Evolutionary conservation across 805 yeast species (phyloP).

Genomic region (Wickerhamiella australiensis): DNA sequence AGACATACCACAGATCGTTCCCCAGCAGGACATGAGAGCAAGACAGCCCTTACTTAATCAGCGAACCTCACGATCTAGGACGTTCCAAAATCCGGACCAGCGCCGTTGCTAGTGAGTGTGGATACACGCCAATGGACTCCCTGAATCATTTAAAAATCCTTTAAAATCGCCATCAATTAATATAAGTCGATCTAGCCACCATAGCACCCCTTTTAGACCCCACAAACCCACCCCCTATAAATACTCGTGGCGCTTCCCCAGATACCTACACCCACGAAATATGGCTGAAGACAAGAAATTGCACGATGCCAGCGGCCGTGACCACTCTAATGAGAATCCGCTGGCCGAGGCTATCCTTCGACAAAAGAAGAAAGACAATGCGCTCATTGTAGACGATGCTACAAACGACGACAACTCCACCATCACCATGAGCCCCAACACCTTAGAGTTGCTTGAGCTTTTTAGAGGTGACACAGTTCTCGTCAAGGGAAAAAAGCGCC

Average conservation of each 20-base stretch:
- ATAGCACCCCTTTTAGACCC: background rate
- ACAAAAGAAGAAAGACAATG: slow-evolving; percentile 88
- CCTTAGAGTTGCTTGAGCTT: slow-evolving; percentile 87
- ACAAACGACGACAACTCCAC: slow-evolving; percentile 91
- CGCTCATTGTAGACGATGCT: slow-evolving; percentile 92
- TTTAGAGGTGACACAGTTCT: slow-evolving; percentile 97
- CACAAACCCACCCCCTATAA: background rate
- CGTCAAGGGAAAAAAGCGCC: slow-evolving; percentile 96
- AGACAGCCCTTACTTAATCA: too few species aligned
- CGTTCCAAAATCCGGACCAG: background rate
- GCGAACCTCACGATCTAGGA: background rate
- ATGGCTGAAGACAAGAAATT: slow-evolving; percentile 11
- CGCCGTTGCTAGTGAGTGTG: background rate
- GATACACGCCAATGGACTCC: too few species aligned
- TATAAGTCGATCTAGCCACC: background rate
- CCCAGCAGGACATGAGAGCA: too few species aligned
- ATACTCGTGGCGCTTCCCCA: background rate
- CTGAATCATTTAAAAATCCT: too few species aligned
- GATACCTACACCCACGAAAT: background rate
- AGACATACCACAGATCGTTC: too few species aligned
- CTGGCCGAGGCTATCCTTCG: slow-evolving; percentile 97
- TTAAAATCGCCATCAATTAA: background rate
- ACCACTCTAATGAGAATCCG: slow-evolving; percentile 36
- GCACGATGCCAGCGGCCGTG: slow-evolving; percentile 14
- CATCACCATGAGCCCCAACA: slow-evolving; percentile 84